Evolutionary conservation across 495 filamentous ascomycete species (phyloP).

Genomic region (Chaetomium tenue): DNA sequence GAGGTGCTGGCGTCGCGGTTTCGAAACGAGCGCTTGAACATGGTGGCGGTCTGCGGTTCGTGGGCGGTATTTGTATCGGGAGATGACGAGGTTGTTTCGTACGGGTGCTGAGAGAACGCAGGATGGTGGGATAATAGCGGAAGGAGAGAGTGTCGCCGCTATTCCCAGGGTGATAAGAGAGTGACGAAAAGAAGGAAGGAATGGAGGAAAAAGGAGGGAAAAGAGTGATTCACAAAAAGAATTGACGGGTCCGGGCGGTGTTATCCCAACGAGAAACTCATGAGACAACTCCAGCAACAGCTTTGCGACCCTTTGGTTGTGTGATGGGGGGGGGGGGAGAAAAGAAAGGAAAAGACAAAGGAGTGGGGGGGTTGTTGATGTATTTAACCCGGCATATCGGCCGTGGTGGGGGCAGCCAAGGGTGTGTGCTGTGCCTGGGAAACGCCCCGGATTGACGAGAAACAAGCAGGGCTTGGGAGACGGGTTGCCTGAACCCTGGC

Average conservation of each 20-base stretch:
- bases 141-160: slow-evolving; percentile 28
- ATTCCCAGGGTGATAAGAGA: slow-evolving; percentile 40
- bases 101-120: slow-evolving; percentile 34
- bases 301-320: slow-evolving; percentile 57
- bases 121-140: slow-evolving; percentile 34
- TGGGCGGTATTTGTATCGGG: slow-evolving; percentile 19
- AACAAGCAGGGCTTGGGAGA: slow-evolving; percentile 29
- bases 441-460: slow-evolving; percentile 22
- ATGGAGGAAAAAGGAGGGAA: slow-evolving; percentile 32
- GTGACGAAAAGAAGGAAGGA: slow-evolving; percentile 47
- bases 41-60: slow-evolving; percentile 49
- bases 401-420: slow-evolving; percentile 2
- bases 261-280: slow-evolving; percentile 44
- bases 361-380: slow-evolving; percentile 31
- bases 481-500: slow-evolving; percentile 13
- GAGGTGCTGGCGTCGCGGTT: slow-evolving; percentile 51
- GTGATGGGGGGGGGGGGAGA: slow-evolving; percentile 43
- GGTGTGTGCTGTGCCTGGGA: slow-evolving; percentile 27
- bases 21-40: slow-evolving; percentile 84
- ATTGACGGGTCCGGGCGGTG: slow-evolving; percentile 52
- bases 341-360: slow-evolving; percentile 31
- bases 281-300: slow-evolving; percentile 45
- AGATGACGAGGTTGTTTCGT: slow-evolving; percentile 24
- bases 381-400: slow-evolving; percentile 42
- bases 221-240: slow-evolving; percentile 49